Base-by-base conservation (phyloP, 23 red algal species). In the Gracilaria vermiculophylla region DNA sequence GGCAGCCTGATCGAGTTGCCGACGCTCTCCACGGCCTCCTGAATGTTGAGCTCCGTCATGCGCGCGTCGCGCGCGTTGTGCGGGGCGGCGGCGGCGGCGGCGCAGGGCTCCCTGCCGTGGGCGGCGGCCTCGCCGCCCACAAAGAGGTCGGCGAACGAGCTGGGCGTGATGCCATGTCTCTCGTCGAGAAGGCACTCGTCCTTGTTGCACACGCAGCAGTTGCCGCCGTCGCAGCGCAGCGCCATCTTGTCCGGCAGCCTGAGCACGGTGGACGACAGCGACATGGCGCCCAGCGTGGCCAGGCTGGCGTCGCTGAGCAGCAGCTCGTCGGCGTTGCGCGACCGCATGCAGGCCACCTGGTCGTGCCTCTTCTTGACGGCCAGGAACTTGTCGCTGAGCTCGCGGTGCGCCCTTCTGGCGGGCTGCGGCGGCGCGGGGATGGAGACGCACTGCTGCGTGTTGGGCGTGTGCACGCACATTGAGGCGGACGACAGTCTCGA, bases 1-100 rank as follows among this genome's bases (percentile, higher is more conserved):
- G 78, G 78, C 55, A 82, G 34, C 55, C 65, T 82, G 51, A 82
- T 23, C 4, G 78, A 65, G 42, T 82, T 55, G 40, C 78, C 78
- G 16, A 82, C 55, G 25, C 78, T 82, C 36, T 82, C 78, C n/a
- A 82, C 60, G 34, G 78, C 78, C 2, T 73, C 67, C 37, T 37
- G 67, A 15, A 73, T 40, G 37, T 73, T 36, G 11, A 15, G 37
- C 37, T 73, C 67, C 4, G 47, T 45, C 39, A 13, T 42, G 3
- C 40, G 24, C 39, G 6, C 17, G 17, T 47, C 67, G 28, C 36
- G 33, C n/a, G 39, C 35, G n/a, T n/a, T n/a, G n/a, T n/a, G n/a
- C n/a, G n/a, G n/a, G n/a, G n/a, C n/a, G n/a, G n/a, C n/a, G n/a
- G n/a, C n/a, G n/a, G n/a, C n/a, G n/a, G n/a, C n/a, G n/a, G n/a